Evolutionary conservation across 257 asterid species (phyloP).

Genomic region (Nicotiana attenuata): DNA sequence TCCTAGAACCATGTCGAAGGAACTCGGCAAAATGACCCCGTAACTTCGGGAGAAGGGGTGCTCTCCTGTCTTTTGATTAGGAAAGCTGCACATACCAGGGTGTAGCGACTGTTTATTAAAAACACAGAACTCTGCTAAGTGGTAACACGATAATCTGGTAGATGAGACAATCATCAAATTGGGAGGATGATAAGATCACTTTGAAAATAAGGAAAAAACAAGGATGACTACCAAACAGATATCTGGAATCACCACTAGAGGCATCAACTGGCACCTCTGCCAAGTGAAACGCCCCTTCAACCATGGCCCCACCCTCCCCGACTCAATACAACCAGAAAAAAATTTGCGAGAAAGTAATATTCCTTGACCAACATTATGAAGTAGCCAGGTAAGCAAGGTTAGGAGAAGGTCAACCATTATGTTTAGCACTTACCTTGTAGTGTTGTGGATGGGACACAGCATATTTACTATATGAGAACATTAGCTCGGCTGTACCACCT

Average conservation of each 20-base stretch:
- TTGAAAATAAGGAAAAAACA: background rate
- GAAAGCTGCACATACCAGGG: too few species aligned
- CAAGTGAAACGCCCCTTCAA: background rate
- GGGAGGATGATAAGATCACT: background rate
- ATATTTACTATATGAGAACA: background rate
- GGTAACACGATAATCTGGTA: background rate
- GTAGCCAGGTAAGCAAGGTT: background rate
- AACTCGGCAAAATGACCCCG: too few species aligned
- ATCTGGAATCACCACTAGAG: background rate
- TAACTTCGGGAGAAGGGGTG: too few species aligned
- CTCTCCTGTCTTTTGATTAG: too few species aligned
- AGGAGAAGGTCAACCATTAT: too few species aligned
- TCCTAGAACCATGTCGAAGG: too few species aligned
- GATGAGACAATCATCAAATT: background rate
- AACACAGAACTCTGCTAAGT: too few species aligned
- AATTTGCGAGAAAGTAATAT: background rate
- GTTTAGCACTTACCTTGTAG: too few species aligned
- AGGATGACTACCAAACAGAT: background rate
- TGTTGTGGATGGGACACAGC: too few species aligned
- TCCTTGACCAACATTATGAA: background rate
- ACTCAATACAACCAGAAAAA: background rate
- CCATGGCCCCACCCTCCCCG: background rate
- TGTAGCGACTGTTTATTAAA: too few species aligned
- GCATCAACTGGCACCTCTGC: background rate
- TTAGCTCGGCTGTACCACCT: background rate